Evolutionary conservation across 305 asterid genomes (phyloP), one percentile per base, ranked within the genome.

Genomic region (Andrographis paniculata): DNA sequence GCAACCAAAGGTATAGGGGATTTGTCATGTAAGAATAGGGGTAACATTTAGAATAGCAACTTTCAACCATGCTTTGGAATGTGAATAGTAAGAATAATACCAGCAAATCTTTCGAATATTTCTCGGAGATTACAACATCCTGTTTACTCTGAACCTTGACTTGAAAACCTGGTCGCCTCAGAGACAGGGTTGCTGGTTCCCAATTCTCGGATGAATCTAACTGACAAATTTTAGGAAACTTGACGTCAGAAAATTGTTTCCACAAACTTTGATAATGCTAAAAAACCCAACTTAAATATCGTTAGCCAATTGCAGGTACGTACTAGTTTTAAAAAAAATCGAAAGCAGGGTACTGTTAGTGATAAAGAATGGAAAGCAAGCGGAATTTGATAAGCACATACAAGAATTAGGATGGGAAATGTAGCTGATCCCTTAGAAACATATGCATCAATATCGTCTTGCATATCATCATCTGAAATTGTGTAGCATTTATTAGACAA

Each of bases 381-480:
- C 4, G 30, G 8, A 24, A 24, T 8, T 24, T 24, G 30, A 24
- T 4, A 24, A 3, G 8, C 6, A 74, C 88, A 22, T 79, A 92
- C 99, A 59, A 87, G 76, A 63, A 82, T 75, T 42, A 70, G 72
- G 69, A 92, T 80, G 56, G 54, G 44, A 67, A 87, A 87, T 40
- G 74, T 55, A 24, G 94, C 94, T 59, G 61, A 74, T 67, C 99
- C 93, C 64, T 74, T 57, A 50, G 83, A 67, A 38, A 82, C 55
- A 65, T 78, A 69, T 45, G 82, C 48, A 64, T 87, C 86, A 28
- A 92, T 92, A 71, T 87, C 94, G 70, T 58, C 72, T 67, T 84
- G 95, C 99, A 87, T 87, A 22, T 81, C 94, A 6, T 74, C 80
- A 45, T 87, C 99, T 89, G 86, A 72, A 77, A 50, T 55, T 46